A percentile compares a stretch with the other conserved stretches of the same genome.
Evolutionary conservation across 305 asterid species (phyloP).

Genomic region (Solanum hybrid): DNA sequence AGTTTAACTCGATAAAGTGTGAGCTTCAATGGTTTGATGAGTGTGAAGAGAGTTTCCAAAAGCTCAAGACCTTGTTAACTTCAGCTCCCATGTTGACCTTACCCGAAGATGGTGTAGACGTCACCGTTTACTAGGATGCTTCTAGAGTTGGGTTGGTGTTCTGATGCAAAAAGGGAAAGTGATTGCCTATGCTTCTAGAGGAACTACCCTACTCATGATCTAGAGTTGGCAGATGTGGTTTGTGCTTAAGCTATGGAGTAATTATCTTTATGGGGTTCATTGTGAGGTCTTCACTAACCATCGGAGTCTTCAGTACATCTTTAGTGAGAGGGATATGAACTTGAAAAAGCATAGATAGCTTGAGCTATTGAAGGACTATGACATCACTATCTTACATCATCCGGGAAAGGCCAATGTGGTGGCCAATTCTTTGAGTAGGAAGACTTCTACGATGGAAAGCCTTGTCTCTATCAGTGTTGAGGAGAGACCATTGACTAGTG

Average conservation of each 20-base stretch:
- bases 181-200: background rate
- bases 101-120: background rate
- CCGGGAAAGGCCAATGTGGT: background rate
- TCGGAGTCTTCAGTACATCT: background rate
- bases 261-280: background rate
- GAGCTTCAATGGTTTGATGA: background rate
- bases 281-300: background rate
- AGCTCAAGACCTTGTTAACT: background rate
- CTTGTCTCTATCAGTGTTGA: background rate
- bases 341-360: background rate
- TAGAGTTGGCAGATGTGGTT: background rate
- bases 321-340: background rate
- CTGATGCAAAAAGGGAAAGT: background rate
- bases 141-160: background rate
- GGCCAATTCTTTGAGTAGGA: background rate
- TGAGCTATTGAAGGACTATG: background rate
- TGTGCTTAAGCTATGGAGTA: background rate
- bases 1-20: too few species aligned
- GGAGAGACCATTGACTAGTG: too few species aligned
- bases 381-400: background rate
- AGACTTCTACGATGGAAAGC: background rate
- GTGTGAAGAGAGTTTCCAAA: background rate
- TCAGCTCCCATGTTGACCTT: background rate
- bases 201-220: background rate
- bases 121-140: too few species aligned